Base-by-base conservation (phyloP, 1,284 basidiomycete genomes). In the Apiotrichum montevideense region DNA sequence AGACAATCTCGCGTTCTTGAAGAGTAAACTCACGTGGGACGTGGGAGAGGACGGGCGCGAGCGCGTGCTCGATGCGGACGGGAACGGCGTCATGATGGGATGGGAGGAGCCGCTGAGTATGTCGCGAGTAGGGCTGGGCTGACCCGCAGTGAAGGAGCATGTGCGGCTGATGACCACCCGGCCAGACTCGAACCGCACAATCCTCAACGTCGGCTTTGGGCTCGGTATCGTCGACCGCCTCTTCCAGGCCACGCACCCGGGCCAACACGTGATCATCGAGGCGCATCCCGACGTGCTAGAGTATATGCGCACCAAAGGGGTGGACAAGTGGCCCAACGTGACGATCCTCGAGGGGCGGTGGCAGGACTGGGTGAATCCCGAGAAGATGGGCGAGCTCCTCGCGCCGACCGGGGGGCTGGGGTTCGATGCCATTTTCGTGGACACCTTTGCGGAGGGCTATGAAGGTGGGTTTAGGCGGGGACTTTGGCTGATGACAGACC, bases 191-290 rank as follows among this genome's bases (percentile, higher is more conserved):
- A 82, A 82, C 4, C 79, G 93, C 50, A 85, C 82, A 47, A 79
- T 97, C 0, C 78, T 98, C 53, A 98, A 98, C 68, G 80, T 98
- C 37, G 95, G 96, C 5, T 98, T 95, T 69, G 95, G 95, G 10
- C 80, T 98, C 9, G 95, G 95, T 11, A 94, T 98, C 57, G 91
- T 97, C 66, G 93, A 97, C 71, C 79, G 80, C 15, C 77, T 91
- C 42, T 89, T 96, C 73, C 90, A 95, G 76, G 72, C 75, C 1
- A 62, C 64, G 10, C 29, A 58, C 49, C 81, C 81, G 0, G 73
- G 79, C 3, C 78, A 84, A 39, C 96, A 99, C 72, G 85, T 90
- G 57, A 96, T 99, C 65, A 87, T 98, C 62, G 96, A 99, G 77
- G 86, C 95, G 0, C 96, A 99, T 71, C 87, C 89, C 0, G 90